phyloP scores from a whole-genome alignment of 202 grass and related monocot genomes.

The Setaria viridis region DNA sequence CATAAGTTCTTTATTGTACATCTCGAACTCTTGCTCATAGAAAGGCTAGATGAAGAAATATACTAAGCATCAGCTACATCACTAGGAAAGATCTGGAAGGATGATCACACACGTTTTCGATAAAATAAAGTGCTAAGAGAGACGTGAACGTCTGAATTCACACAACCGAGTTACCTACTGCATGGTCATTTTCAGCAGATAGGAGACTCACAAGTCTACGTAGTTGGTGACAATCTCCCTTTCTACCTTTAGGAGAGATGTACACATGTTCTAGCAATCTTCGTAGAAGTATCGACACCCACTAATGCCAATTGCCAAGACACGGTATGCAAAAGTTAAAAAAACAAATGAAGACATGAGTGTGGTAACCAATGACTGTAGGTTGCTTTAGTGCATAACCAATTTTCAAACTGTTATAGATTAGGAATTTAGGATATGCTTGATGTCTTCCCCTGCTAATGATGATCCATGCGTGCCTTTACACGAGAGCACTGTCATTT shows the following conservation, averaged over 20 bases:
- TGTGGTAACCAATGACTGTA: background rate
- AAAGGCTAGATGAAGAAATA: background rate
- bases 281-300: background rate
- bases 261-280: background rate
- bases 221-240: constrained; percentile 16
- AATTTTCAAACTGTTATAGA: background rate
- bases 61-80: background rate
- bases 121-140: constrained; percentile 1
- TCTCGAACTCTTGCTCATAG: constrained; percentile 1
- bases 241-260: background rate
- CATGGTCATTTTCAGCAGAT: constrained; percentile 17
- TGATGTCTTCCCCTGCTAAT: background rate
- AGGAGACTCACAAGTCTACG: background rate
- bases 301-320: background rate
- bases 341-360: background rate
- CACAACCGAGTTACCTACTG: background rate
- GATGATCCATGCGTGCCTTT: background rate
- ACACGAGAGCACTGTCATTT: background rate
- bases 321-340: background rate
- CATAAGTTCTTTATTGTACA: background rate
- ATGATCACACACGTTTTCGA: constrained; percentile 8
- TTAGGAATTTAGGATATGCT: background rate
- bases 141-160: constrained; percentile 44
- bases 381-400: background rate
- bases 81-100: background rate